Conservation (phyloP, 2,329 filamentous ascomycete genomes). For the Penicillium psychrosexuale region DNA sequence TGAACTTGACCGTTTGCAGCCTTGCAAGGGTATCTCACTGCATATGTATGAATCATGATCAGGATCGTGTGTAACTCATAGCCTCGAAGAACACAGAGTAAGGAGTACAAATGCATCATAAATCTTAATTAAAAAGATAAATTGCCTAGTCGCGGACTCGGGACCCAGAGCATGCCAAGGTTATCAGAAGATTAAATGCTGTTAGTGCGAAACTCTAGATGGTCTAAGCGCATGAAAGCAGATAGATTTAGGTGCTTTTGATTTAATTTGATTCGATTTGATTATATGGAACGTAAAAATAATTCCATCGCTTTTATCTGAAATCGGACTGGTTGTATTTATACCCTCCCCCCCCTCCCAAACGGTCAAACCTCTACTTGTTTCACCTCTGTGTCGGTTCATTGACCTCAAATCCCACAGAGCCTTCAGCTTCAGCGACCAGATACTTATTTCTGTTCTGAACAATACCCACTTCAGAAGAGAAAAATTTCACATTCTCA, state of each 20-base stretch:
- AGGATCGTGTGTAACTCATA: not conserved
- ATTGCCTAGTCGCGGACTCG: not conserved
- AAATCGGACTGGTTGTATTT: slow-evolving; percentile 2
- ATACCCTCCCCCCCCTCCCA: slow-evolving; percentile 2
- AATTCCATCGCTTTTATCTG: not conserved
- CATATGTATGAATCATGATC: not conserved
- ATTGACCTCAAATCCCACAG: not conserved
- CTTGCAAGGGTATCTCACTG: not conserved
- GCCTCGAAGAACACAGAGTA: not conserved
- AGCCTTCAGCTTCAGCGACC: not conserved
- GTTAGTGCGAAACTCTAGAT: slow-evolving; percentile 3
- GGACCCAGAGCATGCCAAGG: slow-evolving; percentile 1
- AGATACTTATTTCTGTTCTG: not conserved
- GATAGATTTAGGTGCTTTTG: not conserved
- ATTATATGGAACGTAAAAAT: not conserved
- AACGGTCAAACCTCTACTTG: not conserved
- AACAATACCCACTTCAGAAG: not conserved
- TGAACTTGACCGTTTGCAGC: not conserved
- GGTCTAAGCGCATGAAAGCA: slow-evolving; percentile 6
- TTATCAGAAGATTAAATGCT: slow-evolving; percentile 6
- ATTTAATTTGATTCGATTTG: not conserved
- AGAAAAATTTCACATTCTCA: not conserved
- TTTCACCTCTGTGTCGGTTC: not conserved
- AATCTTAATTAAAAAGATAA: not conserved
- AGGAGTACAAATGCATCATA: not conserved